phyloP scores from a whole-genome alignment of 257 asterid genomes.

The Solanum ossicruentum region DNA sequence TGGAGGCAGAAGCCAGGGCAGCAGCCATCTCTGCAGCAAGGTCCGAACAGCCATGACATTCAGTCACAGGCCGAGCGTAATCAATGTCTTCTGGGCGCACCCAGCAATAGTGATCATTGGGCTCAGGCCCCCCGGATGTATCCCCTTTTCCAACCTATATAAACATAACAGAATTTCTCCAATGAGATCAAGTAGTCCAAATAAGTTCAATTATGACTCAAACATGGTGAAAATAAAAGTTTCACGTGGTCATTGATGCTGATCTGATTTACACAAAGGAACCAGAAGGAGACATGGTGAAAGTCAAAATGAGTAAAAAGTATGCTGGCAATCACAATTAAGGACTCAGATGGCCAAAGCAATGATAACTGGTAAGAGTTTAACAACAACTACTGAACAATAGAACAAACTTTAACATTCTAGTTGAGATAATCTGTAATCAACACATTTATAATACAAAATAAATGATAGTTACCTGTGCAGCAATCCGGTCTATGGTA shows the following conservation, averaged over 20 bases:
- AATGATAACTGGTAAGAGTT: neutral
- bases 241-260: neutral
- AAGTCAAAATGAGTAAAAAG: neutral
- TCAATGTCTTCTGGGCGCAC: slow-evolving; percentile 93
- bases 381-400: neutral
- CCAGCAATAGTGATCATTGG: slow-evolving; percentile 94
- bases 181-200: neutral
- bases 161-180: neutral
- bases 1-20: slow-evolving; percentile 91
- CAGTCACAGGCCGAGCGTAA: slow-evolving; percentile 47
- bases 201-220: neutral
- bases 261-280: neutral
- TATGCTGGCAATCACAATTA: neutral
- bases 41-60: slow-evolving; percentile 71
- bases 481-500: slow-evolving; percentile 43
- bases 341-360: neutral
- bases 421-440: neutral
- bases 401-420: neutral
- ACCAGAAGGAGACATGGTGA: neutral
- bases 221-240: neutral
- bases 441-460: neutral
- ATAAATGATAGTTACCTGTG: slow-evolving; percentile 44
- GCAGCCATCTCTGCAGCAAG: slow-evolving; percentile 98
- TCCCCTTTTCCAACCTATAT: slow-evolving; percentile 82
- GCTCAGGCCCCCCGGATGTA: slow-evolving; percentile 43